Conservation (phyloP, 2,329 filamentous ascomycete species). For the Sclerotinia trifoliorum region DNA sequence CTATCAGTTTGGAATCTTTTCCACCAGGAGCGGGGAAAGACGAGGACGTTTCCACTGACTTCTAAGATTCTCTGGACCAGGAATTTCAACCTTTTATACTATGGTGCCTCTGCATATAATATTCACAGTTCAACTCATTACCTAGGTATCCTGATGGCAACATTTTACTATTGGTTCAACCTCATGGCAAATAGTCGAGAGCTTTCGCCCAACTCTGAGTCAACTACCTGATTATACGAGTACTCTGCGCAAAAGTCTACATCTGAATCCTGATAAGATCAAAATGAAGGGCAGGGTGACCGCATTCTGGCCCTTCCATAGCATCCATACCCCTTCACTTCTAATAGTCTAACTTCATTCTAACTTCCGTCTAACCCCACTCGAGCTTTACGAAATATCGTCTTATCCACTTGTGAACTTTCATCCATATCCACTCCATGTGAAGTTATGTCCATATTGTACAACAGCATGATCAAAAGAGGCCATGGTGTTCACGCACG, state of each 20-base stretch:
- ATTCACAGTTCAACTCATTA: no score
- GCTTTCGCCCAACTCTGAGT: background rate
- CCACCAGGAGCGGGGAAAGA: background rate
- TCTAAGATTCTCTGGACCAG: background rate
- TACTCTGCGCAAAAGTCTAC: background rate
- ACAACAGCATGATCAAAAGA: conserved; percentile 1
- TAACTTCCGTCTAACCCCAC: background rate
- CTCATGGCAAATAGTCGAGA: background rate
- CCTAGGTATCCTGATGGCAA: no score
- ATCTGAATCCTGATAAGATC: background rate
- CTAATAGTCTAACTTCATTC: no score
- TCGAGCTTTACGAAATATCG: background rate
- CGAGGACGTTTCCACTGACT: background rate
- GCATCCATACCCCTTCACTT: background rate
- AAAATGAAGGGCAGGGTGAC: background rate
- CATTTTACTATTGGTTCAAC: background rate
- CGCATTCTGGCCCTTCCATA: conserved; percentile 7
- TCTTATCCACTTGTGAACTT: conserved; percentile 13
- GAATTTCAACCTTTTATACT: no score
- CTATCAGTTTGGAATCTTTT: background rate
- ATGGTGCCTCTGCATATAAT: no score
- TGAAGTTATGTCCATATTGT: background rate
- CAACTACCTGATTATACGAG: background rate
- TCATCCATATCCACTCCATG: conserved; percentile 9
- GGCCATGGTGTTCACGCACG: background rate